Conservation (phyloP, 83 land plant species). For the Isoetes engelmannii region DNA sequence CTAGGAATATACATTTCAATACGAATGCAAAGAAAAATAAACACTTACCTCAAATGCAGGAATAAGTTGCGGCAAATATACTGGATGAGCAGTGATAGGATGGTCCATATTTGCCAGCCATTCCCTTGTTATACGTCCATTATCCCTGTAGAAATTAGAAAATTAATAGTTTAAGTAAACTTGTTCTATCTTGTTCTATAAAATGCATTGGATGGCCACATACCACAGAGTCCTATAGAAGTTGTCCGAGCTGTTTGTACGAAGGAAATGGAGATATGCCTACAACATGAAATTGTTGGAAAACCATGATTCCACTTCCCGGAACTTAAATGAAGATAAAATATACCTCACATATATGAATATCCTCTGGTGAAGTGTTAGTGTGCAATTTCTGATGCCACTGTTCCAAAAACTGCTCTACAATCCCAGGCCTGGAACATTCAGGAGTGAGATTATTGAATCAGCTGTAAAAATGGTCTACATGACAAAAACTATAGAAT, state of each 20-base stretch:
- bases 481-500: neutral
- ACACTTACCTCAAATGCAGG: slow-evolving; percentile 7
- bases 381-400: slow-evolving; percentile 19
- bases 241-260: slow-evolving; percentile 6
- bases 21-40: neutral
- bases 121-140: slow-evolving; percentile 7
- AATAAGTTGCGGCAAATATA: slow-evolving; percentile 3
- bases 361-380: slow-evolving; percentile 12
- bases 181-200: neutral
- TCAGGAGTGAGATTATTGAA: neutral
- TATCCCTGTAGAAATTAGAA: neutral
- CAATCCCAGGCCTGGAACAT: slow-evolving; percentile 14
- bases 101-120: slow-evolving; percentile 7
- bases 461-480: neutral
- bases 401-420: slow-evolving; percentile 12
- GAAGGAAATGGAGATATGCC: slow-evolving; percentile 13
- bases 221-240: slow-evolving; percentile 7
- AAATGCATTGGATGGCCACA: neutral
- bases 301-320: neutral
- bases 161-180: neutral
- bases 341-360: slow-evolving; percentile 15
- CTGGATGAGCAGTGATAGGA: slow-evolving; percentile 10
- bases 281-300: slow-evolving; percentile 8
- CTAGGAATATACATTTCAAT: neutral
- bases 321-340: neutral